These are phyloP conservation scores for Penicillium goetzii DNA, from an alignment of 495 filamentous ascomycete species.

Conservation along the genomic window DNA sequence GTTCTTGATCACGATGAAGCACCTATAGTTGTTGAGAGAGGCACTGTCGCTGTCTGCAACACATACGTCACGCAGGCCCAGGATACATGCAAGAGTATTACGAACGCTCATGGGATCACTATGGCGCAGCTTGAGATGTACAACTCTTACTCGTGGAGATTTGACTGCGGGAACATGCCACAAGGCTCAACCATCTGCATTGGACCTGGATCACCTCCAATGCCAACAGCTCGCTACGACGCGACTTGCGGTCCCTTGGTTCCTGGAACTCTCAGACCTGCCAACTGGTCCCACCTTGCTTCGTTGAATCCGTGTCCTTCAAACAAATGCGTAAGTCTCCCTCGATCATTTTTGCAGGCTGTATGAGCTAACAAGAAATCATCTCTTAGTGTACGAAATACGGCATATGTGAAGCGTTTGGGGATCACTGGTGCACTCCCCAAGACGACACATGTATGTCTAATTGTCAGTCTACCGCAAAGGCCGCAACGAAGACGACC, in stretches of 20 bases:
- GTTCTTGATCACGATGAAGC: neutral
- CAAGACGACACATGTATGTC: constrained; percentile 3
- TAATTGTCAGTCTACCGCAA: neutral
- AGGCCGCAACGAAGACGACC: neutral
- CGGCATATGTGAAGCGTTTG: neutral
- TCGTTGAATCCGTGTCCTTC: constrained; percentile 16
- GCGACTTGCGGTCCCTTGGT: constrained; percentile 13
- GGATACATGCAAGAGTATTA: constrained; percentile 13
- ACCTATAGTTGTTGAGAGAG: neutral
- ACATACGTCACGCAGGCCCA: constrained; percentile 3
- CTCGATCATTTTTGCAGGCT: neutral
- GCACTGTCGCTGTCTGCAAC: constrained; percentile 2
- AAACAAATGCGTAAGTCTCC: constrained; percentile 11
- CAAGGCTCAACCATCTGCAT: constrained; percentile 12
- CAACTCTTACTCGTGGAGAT: constrained; percentile 13
- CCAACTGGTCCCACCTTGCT: constrained; percentile 6
- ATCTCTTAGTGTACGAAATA: neutral
- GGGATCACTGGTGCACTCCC: neutral
- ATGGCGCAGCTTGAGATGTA: constrained; percentile 7
- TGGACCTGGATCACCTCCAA: constrained; percentile 12
- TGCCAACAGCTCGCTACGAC: constrained; percentile 7
- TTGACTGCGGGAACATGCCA: neutral
- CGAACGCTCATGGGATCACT: constrained; percentile 1
- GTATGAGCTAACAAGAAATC: neutral
- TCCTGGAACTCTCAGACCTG: constrained; percentile 9